Evolutionary conservation across 2,329 filamentous ascomycete species (phyloP).

Genomic region (Fusarium oligoseptatum): DNA sequence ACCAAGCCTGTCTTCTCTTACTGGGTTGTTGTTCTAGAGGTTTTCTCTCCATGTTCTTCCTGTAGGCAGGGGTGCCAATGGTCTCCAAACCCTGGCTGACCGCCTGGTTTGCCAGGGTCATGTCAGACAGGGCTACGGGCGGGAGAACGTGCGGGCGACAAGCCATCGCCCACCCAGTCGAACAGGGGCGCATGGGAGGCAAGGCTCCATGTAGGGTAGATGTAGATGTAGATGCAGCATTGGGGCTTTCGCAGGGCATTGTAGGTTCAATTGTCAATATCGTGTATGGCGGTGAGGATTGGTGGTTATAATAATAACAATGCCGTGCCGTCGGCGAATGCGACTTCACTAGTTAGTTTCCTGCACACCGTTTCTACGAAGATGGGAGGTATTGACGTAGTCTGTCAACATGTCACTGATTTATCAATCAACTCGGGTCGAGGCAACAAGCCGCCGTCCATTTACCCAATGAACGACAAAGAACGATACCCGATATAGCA

Average conservation of each 20-base stretch:
- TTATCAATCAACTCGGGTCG: neutral
- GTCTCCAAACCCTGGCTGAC: slow-evolving; percentile 6
- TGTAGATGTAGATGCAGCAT: neutral
- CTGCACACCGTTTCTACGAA: neutral
- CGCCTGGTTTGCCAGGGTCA: slow-evolving; percentile 19
- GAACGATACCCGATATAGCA: neutral
- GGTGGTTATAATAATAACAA: neutral
- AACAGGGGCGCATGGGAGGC: slow-evolving; percentile 16
- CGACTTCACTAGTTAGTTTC: neutral
- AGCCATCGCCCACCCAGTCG: slow-evolving; percentile 17
- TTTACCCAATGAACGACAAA: neutral
- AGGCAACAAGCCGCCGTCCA: neutral
- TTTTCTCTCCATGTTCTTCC: slow-evolving; percentile 34
- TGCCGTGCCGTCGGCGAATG: neutral
- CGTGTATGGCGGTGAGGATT: neutral
- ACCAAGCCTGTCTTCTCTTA: slow-evolving; percentile 15
- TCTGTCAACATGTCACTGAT: neutral
- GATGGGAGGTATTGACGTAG: neutral
- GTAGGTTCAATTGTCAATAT: neutral
- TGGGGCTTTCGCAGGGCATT: neutral
- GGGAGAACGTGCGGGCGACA: slow-evolving; percentile 39
- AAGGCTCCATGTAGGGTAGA: slow-evolving; percentile 24
- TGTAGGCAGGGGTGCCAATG: slow-evolving; percentile 13
- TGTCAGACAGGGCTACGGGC: slow-evolving; percentile 24
- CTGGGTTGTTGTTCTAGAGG: slow-evolving; percentile 32